Evolutionary conservation across 2,329 filamentous ascomycete genomes (phyloP), one percentile per base, ranked within the genome.

Genomic region (Ascochyta lentis): DNA sequence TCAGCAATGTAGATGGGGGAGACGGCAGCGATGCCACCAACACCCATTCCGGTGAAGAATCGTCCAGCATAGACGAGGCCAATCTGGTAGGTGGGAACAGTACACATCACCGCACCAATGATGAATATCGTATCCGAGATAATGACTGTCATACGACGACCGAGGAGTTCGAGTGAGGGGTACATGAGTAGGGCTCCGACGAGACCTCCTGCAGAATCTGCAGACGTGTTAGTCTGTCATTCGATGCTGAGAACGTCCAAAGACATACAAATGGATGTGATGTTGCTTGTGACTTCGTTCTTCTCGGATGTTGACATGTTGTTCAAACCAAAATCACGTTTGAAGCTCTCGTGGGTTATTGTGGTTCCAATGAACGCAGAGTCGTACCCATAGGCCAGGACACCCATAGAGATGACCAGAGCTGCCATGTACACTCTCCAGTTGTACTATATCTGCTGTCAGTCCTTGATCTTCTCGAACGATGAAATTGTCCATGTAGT

Each of bases 361-460:
- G 90, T 93, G 0, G 88, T 90, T 7, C 70, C 90, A 64, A 93
- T 92, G 75, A 93, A 93, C 60, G 90, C 87, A 50, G 85, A 89
- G 72, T 92, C 89, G 59, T 84, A 84, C 13, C 82, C 81, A 59
- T 84, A 84, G 79, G 84, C 85, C 66, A 83, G 84, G 54, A 83
- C 80, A 51, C 83, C 83, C 70, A 80, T 84, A 12, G 81, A 84
- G 44, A 83, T 83, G 41, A 85, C 79, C 7, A 77, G 76, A 10
- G 84, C 83, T 40, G 80, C 80, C 19, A 81, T 76, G 67, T 85
- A 86, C 42, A 86, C 79, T 40, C 80, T 76, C 83, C 83, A 86
- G 73, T 86, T 86, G 78, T 86, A 86, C 53, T 56, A 22, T 6
- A 19, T 12, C 12, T 19, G 7, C 1, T 7, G 6, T 55, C 27